A percentile compares a stretch with the other conserved stretches of the same genome.
These are phyloP conservation scores for Glycine tomentella DNA, from an alignment of 306 rosid genomes.

Conservation along the genomic window DNA sequence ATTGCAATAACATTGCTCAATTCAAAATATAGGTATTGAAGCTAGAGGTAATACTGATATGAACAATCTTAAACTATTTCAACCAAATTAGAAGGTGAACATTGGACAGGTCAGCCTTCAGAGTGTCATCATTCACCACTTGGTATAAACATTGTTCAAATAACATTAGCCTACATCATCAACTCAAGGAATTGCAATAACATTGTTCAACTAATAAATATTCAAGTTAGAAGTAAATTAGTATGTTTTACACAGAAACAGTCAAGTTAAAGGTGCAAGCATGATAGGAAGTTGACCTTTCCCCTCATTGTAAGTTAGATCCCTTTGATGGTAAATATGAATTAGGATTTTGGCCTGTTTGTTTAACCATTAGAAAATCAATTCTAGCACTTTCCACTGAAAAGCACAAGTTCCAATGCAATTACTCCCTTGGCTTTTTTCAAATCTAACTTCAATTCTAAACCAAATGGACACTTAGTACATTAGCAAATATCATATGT, in stretches of 20 bases:
- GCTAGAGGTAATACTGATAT: conserved; percentile 1
- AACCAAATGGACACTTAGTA: not conserved
- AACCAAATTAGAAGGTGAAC: conserved; percentile 17
- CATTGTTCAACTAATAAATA: not conserved
- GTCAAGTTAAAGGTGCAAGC: conserved; percentile 7
- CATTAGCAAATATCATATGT: not conserved
- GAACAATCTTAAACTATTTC: not conserved
- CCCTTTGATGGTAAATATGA: conserved; percentile 2
- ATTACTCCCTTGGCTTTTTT: not conserved
- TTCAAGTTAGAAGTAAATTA: conserved; percentile 19
- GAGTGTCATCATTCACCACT: not conserved
- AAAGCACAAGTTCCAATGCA: not conserved
- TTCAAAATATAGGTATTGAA: conserved; percentile 8
- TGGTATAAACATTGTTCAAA: conserved; percentile 25
- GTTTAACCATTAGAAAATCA: not conserved
- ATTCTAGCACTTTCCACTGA: not conserved
- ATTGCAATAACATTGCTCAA: conserved; percentile 24
- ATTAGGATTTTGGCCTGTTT: not conserved
- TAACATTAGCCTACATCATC: conserved; percentile 37
- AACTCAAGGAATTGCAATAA: conserved; percentile 24
- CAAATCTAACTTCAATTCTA: not conserved
- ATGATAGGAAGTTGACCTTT: not conserved
- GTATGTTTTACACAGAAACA: conserved; percentile 12
- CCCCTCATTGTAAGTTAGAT: conserved; percentile 11
- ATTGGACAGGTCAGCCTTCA: conserved; percentile 25